A percentile compares a stretch with the other conserved stretches of the same genome.
Conservation (phyloP, 2,329 filamentous ascomycete species). For the Pestalotiopsis sp. region DNA sequence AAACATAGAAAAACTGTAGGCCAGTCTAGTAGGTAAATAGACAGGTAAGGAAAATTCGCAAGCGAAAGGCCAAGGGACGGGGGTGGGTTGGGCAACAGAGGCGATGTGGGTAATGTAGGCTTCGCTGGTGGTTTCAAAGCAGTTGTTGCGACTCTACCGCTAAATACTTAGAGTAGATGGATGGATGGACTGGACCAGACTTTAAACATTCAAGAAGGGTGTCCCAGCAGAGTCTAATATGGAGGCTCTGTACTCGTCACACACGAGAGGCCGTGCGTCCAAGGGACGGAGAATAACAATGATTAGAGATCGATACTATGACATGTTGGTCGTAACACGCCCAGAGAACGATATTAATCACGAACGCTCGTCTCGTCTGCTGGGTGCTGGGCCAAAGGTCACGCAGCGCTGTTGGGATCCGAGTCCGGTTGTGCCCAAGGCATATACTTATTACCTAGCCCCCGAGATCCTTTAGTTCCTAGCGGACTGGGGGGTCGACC, state of each 20-base stretch:
- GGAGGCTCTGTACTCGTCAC: neutral
- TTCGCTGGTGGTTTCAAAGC: slow-evolving; percentile 9
- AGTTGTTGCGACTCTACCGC: neutral
- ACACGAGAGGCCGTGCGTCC: neutral
- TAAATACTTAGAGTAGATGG: neutral
- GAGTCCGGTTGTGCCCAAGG: neutral
- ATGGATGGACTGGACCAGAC: slow-evolving; percentile 6
- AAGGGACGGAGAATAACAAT: neutral
- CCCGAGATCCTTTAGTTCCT: neutral
- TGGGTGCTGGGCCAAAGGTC: too few relatives aligned
- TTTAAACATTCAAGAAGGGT: neutral
- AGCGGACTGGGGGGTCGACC: neutral
- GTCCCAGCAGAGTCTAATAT: slow-evolving; percentile 1
- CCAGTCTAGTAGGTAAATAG: neutral
- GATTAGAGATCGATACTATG: neutral
- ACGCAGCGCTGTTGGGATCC: neutral
- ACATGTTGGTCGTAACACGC: neutral
- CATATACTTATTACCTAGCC: neutral
- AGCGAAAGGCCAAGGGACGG: neutral
- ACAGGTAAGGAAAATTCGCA: neutral
- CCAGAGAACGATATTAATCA: neutral
- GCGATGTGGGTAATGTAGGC: slow-evolving; percentile 7
- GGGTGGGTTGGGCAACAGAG: neutral
- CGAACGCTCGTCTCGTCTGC: too few relatives aligned
- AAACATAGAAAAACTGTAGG: neutral